Base-by-base conservation (phyloP, 106 monocot species). In the Cymbidium sinense region DNA sequence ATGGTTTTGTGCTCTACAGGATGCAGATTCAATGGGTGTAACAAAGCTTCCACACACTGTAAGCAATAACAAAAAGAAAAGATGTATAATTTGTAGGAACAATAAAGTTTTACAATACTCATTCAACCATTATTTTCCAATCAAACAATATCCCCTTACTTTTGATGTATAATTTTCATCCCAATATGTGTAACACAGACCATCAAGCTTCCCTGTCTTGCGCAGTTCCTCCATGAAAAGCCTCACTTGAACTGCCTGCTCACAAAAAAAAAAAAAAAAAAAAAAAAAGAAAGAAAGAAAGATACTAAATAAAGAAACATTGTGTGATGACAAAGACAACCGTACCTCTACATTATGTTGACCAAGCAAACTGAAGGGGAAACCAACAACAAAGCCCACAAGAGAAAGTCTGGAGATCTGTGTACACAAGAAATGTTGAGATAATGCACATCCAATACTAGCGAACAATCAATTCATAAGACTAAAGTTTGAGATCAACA, bases 141-240 rank as follows among this genome's bases (percentile, higher is more conserved):
- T 47, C 35, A 36, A 73, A 41, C 72, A n/a, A 30, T 12, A 43
- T 20, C 15, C 28, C 21, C 73, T 73, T 75, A 96, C 96, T 93
- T 86, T 93, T 82, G 93, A 93, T 71, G 89, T 96, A 65, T 80
- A 96, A 71, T 89, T 91, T 85, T 93, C 96, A 85, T 96, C 85
- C 96, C 91, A 96, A 52, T 93, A 96, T 65, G 96, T 89, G 77
- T 91, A 96, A 31, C 25, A 70, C 33, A 89, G 21, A 11, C 79
- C 86, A 77, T 91, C 81, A 72, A 96, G 88, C 78, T 81, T 88
- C 73, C 87, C 83, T 17, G 93, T 89, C 70, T 82, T 87, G 29
- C 76, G 70, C 34, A 96, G 85, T 10, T 96, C 91, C 76, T 91
- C 79, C 37, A 89, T 73, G 75, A 96, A 89, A 77, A 89, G 85